Evolutionary conservation across 257 asterid genomes (phyloP).

Genomic region (Fraxinus cuspidata): DNA sequence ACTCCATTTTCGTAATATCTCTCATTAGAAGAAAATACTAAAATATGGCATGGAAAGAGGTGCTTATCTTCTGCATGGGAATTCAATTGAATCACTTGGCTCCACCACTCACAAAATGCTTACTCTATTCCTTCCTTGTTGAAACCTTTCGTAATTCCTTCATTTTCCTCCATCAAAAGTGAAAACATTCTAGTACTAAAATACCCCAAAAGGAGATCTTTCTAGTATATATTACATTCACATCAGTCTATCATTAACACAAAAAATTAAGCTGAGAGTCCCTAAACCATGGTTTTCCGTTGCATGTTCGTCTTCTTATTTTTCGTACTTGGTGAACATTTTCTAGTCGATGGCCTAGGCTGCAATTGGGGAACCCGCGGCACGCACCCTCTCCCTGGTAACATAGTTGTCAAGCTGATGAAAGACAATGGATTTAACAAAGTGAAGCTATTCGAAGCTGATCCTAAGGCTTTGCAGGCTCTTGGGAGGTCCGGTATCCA

Average conservation of each 20-base stretch:
- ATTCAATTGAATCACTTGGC: slow-evolving; percentile 28
- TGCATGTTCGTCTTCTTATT: slow-evolving; percentile 32
- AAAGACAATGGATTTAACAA: slow-evolving; percentile 76
- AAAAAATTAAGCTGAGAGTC: neutral
- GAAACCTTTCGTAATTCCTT: slow-evolving; percentile 43
- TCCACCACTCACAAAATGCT: slow-evolving; percentile 33
- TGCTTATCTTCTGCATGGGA: slow-evolving; percentile 45
- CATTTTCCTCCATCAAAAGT: slow-evolving; percentile 43
- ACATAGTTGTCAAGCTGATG: slow-evolving; percentile 67
- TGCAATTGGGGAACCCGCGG: slow-evolving; percentile 78
- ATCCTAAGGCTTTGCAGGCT: slow-evolving; percentile 59
- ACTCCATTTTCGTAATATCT: too few species aligned
- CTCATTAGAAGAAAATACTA: too few species aligned
- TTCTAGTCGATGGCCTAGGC: slow-evolving; percentile 46
- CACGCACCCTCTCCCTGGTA: slow-evolving; percentile 63
- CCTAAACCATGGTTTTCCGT: slow-evolving; percentile 37
- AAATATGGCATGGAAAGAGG: slow-evolving; percentile 15
- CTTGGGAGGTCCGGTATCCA: slow-evolving; percentile 74
- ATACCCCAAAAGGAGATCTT: slow-evolving; percentile 11
- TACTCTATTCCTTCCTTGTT: slow-evolving; percentile 59
- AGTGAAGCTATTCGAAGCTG: slow-evolving; percentile 90
- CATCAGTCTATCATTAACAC: neutral
- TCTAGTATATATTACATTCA: slow-evolving; percentile 28
- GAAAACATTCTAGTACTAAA: slow-evolving; percentile 20
- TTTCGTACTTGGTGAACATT: neutral